Evolutionary conservation across 768 basidiomycete genomes (phyloP).

Genomic region (Pisolithus orientalis): DNA sequence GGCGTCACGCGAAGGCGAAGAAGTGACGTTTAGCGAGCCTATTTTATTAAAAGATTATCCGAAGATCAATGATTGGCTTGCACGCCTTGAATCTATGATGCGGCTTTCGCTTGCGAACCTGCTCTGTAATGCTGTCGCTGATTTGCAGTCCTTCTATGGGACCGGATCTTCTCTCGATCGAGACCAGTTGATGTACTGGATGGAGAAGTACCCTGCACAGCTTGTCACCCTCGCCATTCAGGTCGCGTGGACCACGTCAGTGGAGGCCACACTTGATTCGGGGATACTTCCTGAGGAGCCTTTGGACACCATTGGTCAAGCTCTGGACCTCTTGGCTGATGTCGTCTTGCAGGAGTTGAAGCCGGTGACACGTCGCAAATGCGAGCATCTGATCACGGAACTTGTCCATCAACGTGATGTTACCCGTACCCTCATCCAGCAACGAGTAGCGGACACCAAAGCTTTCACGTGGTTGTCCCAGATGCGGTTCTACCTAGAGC

Average conservation of each 20-base stretch:
- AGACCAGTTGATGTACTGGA: slow-evolving; percentile 78
- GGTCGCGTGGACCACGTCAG: slow-evolving; percentile 86
- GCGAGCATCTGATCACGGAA: slow-evolving; percentile 97
- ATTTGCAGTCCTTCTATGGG: slow-evolving; percentile 78
- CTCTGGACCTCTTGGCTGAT: slow-evolving; percentile 95
- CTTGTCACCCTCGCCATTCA: slow-evolving; percentile 92
- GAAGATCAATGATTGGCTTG: slow-evolving; percentile 98
- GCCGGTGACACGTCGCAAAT: slow-evolving; percentile 89
- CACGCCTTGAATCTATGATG: slow-evolving; percentile 90
- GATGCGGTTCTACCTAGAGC: slow-evolving; percentile 95
- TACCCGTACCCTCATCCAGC: slow-evolving; percentile 68
- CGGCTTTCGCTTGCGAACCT: slow-evolving; percentile 78
- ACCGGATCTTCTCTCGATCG: slow-evolving; percentile 50
- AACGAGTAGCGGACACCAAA: slow-evolving; percentile 55
- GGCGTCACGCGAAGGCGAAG: slow-evolving; percentile 94
- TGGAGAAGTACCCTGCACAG: slow-evolving; percentile 93
- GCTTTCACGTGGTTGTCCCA: slow-evolving; percentile 93
- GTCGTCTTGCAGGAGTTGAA: slow-evolving; percentile 87
- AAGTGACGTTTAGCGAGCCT: slow-evolving; percentile 76
- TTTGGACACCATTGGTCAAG: slow-evolving; percentile 69
- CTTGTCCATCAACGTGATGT: slow-evolving; percentile 98
- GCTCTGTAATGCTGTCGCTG: slow-evolving; percentile 71
- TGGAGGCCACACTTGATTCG: slow-evolving; percentile 64
- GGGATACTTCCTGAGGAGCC: slow-evolving; percentile 55
- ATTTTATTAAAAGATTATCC: slow-evolving; percentile 88